Conservation (phyloP, 1,284 basidiomycete genomes). For the Gomphus bonarii region DNA sequence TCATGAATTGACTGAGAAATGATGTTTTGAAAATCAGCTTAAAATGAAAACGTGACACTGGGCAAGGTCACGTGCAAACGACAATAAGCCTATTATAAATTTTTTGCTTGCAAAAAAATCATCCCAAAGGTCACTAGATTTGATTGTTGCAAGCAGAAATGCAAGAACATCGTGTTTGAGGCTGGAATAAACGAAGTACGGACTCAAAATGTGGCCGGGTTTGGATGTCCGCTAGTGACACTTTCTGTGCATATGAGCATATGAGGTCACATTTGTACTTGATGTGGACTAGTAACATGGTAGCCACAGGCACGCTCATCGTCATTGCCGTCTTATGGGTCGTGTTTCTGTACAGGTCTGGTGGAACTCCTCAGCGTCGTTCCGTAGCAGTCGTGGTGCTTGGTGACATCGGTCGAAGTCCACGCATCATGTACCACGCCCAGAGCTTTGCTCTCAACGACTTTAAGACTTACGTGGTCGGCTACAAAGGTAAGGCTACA, state of each 20-base stretch:
- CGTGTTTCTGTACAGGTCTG: not conserved
- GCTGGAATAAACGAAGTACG: too few relatives aligned
- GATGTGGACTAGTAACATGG: not conserved
- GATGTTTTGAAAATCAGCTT: too few relatives aligned
- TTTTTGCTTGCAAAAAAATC: too few relatives aligned
- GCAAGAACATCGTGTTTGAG: too few relatives aligned
- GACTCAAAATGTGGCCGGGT: too few relatives aligned
- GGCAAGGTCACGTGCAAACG: too few relatives aligned
- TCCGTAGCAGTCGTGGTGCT: slow-evolving; percentile 85
- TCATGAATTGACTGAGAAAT: too few relatives aligned
- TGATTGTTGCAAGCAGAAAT: too few relatives aligned
- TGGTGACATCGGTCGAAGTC: slow-evolving; percentile 92
- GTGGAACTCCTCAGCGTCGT: slow-evolving; percentile 29
- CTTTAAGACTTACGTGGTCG: slow-evolving; percentile 78
- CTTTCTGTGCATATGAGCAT: not conserved
- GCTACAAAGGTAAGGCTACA: slow-evolving; percentile 65
- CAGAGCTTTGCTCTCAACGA: slow-evolving; percentile 79
- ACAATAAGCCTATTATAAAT: too few relatives aligned
- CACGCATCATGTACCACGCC: slow-evolving; percentile 98
- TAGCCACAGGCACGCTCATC: not conserved
- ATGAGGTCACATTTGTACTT: not conserved
- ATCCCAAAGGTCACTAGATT: too few relatives aligned
- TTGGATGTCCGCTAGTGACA: too few relatives aligned
- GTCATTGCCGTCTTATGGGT: not conserved
- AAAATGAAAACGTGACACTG: too few relatives aligned